Percentiles rank a stretch among this genome's conserved stretches.
Evolutionary conservation across 106 monocot genomes (phyloP).

Genomic region (Acorus calamus): DNA sequence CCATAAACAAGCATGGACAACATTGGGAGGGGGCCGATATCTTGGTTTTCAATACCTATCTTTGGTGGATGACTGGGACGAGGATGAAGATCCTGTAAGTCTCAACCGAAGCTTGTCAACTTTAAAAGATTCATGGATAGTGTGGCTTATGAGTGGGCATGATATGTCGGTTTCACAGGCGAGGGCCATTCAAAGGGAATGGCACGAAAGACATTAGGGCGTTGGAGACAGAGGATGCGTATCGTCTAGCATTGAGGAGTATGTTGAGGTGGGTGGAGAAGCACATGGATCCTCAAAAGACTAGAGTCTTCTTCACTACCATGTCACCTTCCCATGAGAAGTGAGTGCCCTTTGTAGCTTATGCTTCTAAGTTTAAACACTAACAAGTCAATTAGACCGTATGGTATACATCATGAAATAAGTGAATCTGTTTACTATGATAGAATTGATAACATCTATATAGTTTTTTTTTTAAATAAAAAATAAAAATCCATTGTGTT

Average conservation of each 20-base stretch:
- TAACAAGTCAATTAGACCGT: no score
- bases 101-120: not conserved
- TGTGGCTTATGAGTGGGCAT: no score
- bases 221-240: constrained; percentile 71
- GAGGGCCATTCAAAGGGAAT: constrained; percentile 40
- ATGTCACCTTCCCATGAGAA: constrained; percentile 80
- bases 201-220: constrained; percentile 48
- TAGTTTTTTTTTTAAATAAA: no score
- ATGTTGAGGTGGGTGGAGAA: constrained; percentile 71
- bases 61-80: constrained; percentile 91
- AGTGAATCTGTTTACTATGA: no score
- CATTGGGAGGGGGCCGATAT: constrained; percentile 76
- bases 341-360: constrained; percentile 15
- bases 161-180: constrained; percentile 19
- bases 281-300: constrained; percentile 51
- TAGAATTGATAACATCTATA: no score
- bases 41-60: constrained; percentile 76
- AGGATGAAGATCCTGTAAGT: constrained; percentile 81
- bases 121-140: not conserved
- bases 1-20: constrained; percentile 62
- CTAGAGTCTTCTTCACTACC: constrained; percentile 64
- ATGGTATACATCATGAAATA: no score
- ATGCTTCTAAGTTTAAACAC: no score
- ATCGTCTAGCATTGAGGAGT: constrained; percentile 49
- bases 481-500: no score